Conservation (phyloP, 306 rosid species). For the Argentina anserina region DNA sequence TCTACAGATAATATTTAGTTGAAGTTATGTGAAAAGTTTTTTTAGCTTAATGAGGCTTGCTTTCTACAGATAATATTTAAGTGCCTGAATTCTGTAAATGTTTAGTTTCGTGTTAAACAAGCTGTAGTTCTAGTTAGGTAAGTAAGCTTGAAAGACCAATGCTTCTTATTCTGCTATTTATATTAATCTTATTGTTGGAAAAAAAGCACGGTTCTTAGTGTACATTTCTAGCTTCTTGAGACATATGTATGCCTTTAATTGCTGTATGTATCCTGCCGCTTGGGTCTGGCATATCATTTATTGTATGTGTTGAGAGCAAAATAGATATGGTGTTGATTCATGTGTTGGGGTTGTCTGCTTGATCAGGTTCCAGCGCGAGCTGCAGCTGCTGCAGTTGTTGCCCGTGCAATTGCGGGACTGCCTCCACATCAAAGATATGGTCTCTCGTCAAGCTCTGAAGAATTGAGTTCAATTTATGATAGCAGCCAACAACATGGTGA, state of each 20-base stretch:
- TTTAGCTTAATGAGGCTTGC: too few species aligned
- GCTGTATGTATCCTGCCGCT: neutral
- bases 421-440: constrained; percentile 88
- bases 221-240: neutral
- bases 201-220: neutral
- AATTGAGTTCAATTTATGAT: constrained; percentile 84
- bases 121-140: neutral
- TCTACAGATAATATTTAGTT: too few species aligned
- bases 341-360: constrained; percentile 31
- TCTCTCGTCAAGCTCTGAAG: constrained; percentile 88
- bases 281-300: neutral
- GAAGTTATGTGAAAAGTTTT: too few species aligned
- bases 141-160: neutral
- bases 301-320: neutral
- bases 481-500: constrained; percentile 44
- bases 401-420: constrained; percentile 94
- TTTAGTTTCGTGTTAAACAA: neutral
- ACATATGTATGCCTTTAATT: neutral
- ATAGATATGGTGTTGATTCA: neutral
- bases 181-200: neutral
- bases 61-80: too few species aligned
- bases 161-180: neutral
- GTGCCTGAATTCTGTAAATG: neutral
- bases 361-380: constrained; percentile 94
- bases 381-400: constrained; percentile 95